phyloP scores from a whole-genome alignment of 805 yeast species.

The Saccharomycopsis selenospora region DNA sequence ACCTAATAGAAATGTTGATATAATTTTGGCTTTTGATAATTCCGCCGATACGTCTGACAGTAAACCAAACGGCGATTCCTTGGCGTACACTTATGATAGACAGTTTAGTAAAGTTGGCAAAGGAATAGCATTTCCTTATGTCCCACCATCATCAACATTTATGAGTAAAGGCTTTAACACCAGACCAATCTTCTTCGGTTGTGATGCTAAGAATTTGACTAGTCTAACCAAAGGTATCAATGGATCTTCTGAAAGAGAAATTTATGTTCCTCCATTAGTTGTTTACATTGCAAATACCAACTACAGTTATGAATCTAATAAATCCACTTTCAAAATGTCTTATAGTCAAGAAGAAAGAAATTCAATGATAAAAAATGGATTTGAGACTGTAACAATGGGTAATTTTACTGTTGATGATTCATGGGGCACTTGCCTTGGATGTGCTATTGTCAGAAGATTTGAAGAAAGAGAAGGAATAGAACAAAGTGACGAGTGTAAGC shows the following conservation, averaged over 20 bases:
- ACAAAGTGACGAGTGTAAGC: conserved; percentile 56
- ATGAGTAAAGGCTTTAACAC: conserved; percentile 51
- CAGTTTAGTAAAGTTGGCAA: conserved; percentile 47
- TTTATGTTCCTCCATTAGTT: conserved; percentile 59
- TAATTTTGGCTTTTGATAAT: conserved; percentile 46
- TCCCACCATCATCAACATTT: conserved; percentile 63
- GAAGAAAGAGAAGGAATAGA: conserved; percentile 57
- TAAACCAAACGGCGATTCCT: conserved; percentile 64
- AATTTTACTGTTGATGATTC: conserved; percentile 61
- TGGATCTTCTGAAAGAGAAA: too few species aligned
- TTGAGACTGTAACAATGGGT: conserved; percentile 54
- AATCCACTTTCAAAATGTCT: conserved; percentile 61
- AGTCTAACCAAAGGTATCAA: conserved; percentile 35
- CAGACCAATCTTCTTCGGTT: conserved; percentile 76
- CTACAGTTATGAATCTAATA: conserved; percentile 54
- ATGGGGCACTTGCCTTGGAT: conserved; percentile 68
- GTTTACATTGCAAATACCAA: conserved; percentile 72
- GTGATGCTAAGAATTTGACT: conserved; percentile 60
- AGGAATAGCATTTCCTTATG: conserved; percentile 67
- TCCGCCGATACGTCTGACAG: conserved; percentile 37
- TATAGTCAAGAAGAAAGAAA: conserved; percentile 50
- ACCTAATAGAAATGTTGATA: conserved; percentile 47
- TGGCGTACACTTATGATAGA: conserved; percentile 48
- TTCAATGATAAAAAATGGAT: conserved; percentile 63
- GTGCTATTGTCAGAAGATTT: conserved; percentile 74